Conservation (phyloP, 352 stramenopile species). For the Globisporangium takayamanum region DNA sequence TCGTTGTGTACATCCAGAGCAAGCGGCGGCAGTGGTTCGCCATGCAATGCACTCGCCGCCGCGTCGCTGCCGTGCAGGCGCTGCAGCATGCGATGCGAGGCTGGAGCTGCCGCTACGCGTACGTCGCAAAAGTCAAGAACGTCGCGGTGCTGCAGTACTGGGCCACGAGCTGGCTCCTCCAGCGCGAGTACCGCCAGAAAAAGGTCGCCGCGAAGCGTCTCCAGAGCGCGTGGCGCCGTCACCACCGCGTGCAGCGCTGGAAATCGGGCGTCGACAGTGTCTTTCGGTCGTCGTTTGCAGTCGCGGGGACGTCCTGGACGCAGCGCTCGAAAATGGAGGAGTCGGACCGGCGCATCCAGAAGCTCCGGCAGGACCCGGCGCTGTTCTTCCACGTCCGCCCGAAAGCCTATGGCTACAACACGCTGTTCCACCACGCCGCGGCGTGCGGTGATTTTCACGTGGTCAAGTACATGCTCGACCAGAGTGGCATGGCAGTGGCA, state of each 20-base stretch:
- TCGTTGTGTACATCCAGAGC: conserved; percentile 40
- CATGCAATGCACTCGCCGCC: conserved; percentile 12
- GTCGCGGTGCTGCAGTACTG: conserved; percentile 35
- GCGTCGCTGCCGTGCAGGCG: conserved; percentile 22
- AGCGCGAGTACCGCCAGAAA: conserved; percentile 31
- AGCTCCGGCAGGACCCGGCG: conserved; percentile 34
- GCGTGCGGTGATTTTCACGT: conserved; percentile 68
- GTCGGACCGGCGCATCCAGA: conserved; percentile 52
- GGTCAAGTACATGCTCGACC: conserved; percentile 66
- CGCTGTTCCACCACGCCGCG: conserved; percentile 63
- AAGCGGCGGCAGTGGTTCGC: conserved; percentile 31
- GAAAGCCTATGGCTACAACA: conserved; percentile 48
- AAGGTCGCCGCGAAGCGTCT: conserved; percentile 24
- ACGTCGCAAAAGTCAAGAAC: conserved; percentile 26
- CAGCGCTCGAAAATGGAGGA: conserved; percentile 63
- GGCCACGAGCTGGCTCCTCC: conserved; percentile 48
- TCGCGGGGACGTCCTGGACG: conserved; percentile 23
- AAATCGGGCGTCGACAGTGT: conserved; percentile 37
- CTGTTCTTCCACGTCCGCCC: conserved; percentile 54
- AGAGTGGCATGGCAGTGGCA: not conserved
- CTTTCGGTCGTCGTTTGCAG: conserved; percentile 24
- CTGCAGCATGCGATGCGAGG: conserved; percentile 49
- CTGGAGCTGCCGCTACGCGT: conserved; percentile 39
- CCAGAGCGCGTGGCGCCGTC: conserved; percentile 34
- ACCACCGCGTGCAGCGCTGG: conserved; percentile 36